Conservation (phyloP, 331 rosid genomes). For the Dryas integrifolia region DNA sequence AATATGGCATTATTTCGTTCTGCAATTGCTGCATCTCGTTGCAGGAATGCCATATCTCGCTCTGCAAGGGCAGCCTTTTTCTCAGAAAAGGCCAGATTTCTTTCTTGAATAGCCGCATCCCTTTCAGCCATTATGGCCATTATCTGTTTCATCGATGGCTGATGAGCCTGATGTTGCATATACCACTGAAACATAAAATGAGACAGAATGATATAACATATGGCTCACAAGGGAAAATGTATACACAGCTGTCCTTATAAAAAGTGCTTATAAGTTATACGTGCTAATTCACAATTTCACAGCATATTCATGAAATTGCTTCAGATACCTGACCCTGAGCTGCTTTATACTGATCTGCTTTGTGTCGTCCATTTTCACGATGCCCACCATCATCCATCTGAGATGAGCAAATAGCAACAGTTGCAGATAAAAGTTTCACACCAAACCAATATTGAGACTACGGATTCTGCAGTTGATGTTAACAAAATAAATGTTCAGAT, state of each 20-base stretch:
- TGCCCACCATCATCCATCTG: conserved; percentile 85
- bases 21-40: conserved; percentile 75
- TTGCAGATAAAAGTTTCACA: conserved; percentile 9
- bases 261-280: neutral
- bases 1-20: conserved; percentile 70
- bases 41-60: conserved; percentile 78
- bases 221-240: neutral
- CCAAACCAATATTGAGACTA: conserved; percentile 22
- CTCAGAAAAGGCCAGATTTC: conserved; percentile 82
- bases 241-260: neutral
- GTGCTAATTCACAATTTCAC: conserved; percentile 5
- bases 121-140: conserved; percentile 81
- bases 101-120: conserved; percentile 80
- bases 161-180: conserved; percentile 86
- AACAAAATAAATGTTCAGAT: conserved; percentile 14
- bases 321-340: conserved; percentile 87
- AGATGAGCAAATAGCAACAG: conserved; percentile 31
- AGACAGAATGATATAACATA: neutral
- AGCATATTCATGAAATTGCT: conserved; percentile 1
- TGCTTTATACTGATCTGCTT: conserved; percentile 76
- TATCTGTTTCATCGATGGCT: conserved; percentile 88
- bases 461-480: conserved; percentile 11
- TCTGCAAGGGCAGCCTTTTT: conserved; percentile 80
- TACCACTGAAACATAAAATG: conserved; percentile 56
- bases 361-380: conserved; percentile 87